Evolutionary conservation across 208 protist genomes (phyloP).

Genomic region (Porcisia hertigi): DNA sequence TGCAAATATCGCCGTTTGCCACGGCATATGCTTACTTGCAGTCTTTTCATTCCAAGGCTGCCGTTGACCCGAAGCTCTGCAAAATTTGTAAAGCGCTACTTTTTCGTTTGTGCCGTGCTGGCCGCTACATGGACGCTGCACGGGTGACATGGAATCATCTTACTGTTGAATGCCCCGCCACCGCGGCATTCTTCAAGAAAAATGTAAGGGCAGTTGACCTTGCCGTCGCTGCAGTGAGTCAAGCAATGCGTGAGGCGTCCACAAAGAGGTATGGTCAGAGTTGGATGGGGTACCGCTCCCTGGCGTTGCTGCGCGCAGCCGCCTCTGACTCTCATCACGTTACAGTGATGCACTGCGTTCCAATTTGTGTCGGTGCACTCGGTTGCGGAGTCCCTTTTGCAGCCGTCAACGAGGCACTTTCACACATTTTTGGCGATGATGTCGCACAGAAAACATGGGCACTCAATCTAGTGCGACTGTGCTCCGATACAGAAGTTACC

Average conservation of each 20-base stretch:
- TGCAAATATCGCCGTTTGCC: constrained; percentile 45
- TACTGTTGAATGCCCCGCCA: constrained; percentile 24
- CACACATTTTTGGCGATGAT: constrained; percentile 31
- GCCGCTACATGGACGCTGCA: constrained; percentile 38
- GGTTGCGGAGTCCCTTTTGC: constrained; percentile 62
- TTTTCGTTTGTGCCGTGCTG: constrained; percentile 26
- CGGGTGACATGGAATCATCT: constrained; percentile 76
- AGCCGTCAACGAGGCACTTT: constrained; percentile 40
- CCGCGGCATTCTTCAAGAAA: constrained; percentile 19
- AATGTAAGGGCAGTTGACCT: constrained; percentile 29
- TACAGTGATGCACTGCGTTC: constrained; percentile 44
- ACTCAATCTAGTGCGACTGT: constrained; percentile 26
- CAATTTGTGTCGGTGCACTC: constrained; percentile 48
- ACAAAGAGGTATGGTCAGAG: constrained; percentile 4
- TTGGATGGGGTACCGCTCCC: constrained; percentile 70
- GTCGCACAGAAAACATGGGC: constrained; percentile 14
- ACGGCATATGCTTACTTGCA: constrained; percentile 32
- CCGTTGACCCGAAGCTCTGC: constrained; percentile 27
- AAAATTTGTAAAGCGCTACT: constrained; percentile 36
- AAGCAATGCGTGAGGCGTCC: constrained; percentile 39
- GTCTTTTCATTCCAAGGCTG: constrained; percentile 43
- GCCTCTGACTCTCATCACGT: constrained; percentile 13
- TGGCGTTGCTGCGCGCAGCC: constrained; percentile 42
- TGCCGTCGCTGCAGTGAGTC: constrained; percentile 36
- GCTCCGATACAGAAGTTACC: constrained; percentile 5